Evolutionary conservation across 2,329 filamentous ascomycete species (phyloP).

Genomic region (Alternaria incomplexa): DNA sequence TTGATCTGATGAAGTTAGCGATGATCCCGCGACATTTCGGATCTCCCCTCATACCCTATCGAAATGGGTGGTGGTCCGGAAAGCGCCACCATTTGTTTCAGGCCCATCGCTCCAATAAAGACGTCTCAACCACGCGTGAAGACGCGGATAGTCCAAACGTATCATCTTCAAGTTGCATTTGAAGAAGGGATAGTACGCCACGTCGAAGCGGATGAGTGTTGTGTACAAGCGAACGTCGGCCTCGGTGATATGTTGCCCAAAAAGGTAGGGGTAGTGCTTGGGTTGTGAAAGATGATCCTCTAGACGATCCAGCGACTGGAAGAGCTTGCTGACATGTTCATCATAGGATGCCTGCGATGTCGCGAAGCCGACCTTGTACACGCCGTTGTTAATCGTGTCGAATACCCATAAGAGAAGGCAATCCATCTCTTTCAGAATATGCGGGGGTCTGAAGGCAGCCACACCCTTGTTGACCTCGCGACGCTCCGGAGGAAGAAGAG

Average conservation of each 20-base stretch:
- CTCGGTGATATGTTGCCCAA: conserved; percentile 65
- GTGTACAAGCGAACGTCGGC: conserved; percentile 57
- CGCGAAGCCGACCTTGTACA: conserved; percentile 75
- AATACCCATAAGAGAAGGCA: conserved; percentile 82
- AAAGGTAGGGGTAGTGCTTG: conserved; percentile 69
- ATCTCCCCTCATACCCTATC: conserved; percentile 25
- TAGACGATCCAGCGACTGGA: conserved; percentile 75
- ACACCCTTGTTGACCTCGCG: conserved; percentile 59
- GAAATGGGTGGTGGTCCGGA: conserved; percentile 38
- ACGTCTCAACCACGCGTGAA: conserved; percentile 80
- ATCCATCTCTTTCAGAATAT: conserved; percentile 73
- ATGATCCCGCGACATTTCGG: neutral
- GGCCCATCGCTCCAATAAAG: conserved; percentile 75
- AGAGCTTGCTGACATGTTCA: conserved; percentile 72
- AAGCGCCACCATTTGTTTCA: conserved; percentile 35
- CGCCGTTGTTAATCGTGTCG: conserved; percentile 61
- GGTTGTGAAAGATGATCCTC: conserved; percentile 70
- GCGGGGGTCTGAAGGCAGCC: conserved; percentile 71
- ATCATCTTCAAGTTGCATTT: conserved; percentile 86
- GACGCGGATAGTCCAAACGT: conserved; percentile 77
- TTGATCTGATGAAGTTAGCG: conserved; percentile 33
- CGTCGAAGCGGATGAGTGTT: conserved; percentile 66
- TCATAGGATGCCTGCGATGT: conserved; percentile 85
- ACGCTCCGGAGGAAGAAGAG: conserved; percentile 52
- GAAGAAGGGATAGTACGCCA: conserved; percentile 62